Evolutionary conservation across 306 rosid species (phyloP).

Genomic region (Ochetophila trinervis): DNA sequence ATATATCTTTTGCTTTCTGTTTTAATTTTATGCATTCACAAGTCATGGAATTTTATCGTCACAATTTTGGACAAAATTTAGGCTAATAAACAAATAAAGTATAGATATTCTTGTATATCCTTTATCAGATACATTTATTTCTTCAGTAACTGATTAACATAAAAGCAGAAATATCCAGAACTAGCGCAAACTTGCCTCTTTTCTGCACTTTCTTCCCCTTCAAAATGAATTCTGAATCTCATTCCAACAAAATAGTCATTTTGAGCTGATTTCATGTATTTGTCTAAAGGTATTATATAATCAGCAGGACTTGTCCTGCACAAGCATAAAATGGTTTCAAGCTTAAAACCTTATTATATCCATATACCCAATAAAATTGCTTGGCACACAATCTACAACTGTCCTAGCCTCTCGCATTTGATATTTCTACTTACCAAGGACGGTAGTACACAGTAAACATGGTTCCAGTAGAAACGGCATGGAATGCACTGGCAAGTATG

Average conservation of each 20-base stretch:
- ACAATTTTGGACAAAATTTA: neutral
- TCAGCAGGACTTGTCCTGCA: slow-evolving; percentile 59
- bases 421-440: slow-evolving; percentile 54
- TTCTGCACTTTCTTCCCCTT: slow-evolving; percentile 38
- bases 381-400: neutral
- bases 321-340: slow-evolving; percentile 17
- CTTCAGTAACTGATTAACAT: neutral
- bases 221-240: slow-evolving; percentile 36
- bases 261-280: slow-evolving; percentile 37
- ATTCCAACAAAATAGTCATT: slow-evolving; percentile 41
- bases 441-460: slow-evolving; percentile 52
- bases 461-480: slow-evolving; percentile 46
- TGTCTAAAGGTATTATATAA: slow-evolving; percentile 45
- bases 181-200: slow-evolving; percentile 49
- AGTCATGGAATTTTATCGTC: neutral
- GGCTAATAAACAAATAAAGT: neutral
- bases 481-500: slow-evolving; percentile 44
- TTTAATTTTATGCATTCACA: neutral
- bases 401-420: slow-evolving; percentile 1
- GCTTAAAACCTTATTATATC: slow-evolving; percentile 4
- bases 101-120: neutral
- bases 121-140: neutral
- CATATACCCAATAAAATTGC: neutral
- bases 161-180: too few species aligned
- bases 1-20: neutral